Conservation (phyloP, 2,329 filamentous ascomycete species). For the Diplodia sapinea region DNA sequence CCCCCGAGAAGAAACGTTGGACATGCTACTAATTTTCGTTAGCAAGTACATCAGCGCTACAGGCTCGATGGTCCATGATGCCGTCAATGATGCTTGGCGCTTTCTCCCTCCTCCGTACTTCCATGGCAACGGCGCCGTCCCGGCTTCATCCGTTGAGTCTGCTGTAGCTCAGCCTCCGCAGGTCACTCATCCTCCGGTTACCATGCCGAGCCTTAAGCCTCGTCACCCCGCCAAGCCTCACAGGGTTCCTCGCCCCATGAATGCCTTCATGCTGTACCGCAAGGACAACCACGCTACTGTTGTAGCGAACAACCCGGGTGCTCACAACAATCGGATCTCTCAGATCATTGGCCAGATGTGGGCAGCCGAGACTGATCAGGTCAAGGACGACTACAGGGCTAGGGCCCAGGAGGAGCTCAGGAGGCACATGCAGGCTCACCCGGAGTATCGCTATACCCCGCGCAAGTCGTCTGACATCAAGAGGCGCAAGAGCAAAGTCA, state of each 20-base stretch:
- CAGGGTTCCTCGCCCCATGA: conserved; percentile 10
- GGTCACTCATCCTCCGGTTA: not conserved
- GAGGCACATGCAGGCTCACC: not conserved
- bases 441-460: conserved; percentile 7
- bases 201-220: not conserved
- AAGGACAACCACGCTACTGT: not conserved
- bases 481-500: too few species aligned
- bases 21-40: too few species aligned
- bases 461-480: conserved; percentile 1
- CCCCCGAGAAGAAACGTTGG: too few species aligned
- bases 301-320: conserved; percentile 5
- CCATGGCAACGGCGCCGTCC: too few species aligned
- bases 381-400: not conserved
- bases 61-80: too few species aligned
- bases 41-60: too few species aligned
- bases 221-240: not conserved
- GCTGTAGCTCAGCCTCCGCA: not conserved
- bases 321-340: conserved; percentile 16
- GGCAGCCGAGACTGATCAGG: not conserved
- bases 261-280: conserved; percentile 22
- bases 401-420: too few species aligned
- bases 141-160: not conserved
- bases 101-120: too few species aligned
- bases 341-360: conserved; percentile 27
- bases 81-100: too few species aligned